Evolutionary conservation across 2,329 filamentous ascomycete genomes (phyloP).

Genomic region (Monilinia polystroma): DNA sequence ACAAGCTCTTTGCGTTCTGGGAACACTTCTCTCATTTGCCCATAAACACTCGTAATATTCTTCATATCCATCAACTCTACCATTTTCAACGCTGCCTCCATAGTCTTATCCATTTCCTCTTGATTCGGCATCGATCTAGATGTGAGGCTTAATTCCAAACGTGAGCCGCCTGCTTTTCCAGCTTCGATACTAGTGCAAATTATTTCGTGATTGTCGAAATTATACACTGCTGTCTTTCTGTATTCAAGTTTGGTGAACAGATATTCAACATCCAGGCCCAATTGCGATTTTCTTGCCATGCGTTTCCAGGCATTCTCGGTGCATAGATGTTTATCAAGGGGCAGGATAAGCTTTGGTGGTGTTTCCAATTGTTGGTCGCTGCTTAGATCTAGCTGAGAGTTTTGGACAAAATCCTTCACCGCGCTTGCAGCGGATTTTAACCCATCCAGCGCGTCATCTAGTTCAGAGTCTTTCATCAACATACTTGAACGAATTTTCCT

Average conservation of each 20-base stretch:
- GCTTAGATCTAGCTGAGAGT: constrained; percentile 29
- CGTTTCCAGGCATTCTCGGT: neutral
- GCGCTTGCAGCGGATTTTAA: constrained; percentile 15
- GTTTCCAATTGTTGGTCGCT: constrained; percentile 29
- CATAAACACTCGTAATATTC: constrained; percentile 6
- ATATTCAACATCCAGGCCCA: constrained; percentile 36
- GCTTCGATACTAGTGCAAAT: constrained; percentile 36
- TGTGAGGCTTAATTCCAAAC: constrained; percentile 35
- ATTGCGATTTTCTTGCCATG: neutral
- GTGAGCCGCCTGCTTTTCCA: constrained; percentile 38
- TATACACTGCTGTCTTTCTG: constrained; percentile 29
- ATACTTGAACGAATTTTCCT: constrained; percentile 33
- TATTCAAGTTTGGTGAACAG: constrained; percentile 39
- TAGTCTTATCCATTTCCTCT: constrained; percentile 26
- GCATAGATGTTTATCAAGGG: constrained; percentile 35
- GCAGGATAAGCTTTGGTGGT: constrained; percentile 34
- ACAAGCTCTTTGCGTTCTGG: neutral
- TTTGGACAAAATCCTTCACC: constrained; percentile 31
- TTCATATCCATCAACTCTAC: constrained; percentile 16
- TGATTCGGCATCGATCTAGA: constrained; percentile 18
- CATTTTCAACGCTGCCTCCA: constrained; percentile 27
- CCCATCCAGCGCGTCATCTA: neutral
- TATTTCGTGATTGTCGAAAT: constrained; percentile 33
- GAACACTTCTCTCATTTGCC: constrained; percentile 5
- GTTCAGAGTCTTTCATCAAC: neutral